phyloP scores from a whole-genome alignment of 2,329 filamentous ascomycete species.

The Pseudopithomyces chartarum region DNA sequence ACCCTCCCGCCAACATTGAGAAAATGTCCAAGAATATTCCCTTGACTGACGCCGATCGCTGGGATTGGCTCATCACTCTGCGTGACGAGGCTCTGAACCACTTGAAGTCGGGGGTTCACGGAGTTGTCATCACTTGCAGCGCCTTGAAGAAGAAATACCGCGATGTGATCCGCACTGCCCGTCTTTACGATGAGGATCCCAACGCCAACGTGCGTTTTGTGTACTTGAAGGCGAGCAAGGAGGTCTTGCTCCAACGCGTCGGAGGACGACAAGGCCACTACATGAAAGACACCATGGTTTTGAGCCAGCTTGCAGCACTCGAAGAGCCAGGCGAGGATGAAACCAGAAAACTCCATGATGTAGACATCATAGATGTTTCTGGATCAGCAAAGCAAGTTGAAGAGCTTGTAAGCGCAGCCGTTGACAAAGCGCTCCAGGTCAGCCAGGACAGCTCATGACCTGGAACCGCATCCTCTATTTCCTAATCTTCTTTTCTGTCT shows the following conservation, averaged over 20 bases:
- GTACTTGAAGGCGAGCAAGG: conserved; percentile 80
- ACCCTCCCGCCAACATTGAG: conserved; percentile 61
- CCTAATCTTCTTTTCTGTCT: background rate
- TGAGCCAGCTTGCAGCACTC: conserved; percentile 86
- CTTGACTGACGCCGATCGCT: conserved; percentile 89
- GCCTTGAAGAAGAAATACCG: conserved; percentile 97
- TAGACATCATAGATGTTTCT: conserved; percentile 53
- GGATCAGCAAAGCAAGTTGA: conserved; percentile 49
- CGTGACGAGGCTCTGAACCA: conserved; percentile 51
- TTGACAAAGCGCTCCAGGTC: conserved; percentile 43
- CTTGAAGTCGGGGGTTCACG: conserved; percentile 42
- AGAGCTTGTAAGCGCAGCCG: conserved; percentile 43
- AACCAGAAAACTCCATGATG: conserved; percentile 52
- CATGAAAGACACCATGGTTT: conserved; percentile 95
- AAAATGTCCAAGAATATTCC: conserved; percentile 89
- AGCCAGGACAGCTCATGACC: conserved; percentile 12
- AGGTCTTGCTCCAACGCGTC: conserved; percentile 77
- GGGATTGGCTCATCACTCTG: conserved; percentile 82
- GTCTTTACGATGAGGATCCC: conserved; percentile 52
- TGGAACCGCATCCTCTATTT: conserved; percentile 3
- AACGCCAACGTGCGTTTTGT: conserved; percentile 77
- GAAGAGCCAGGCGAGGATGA: conserved; percentile 78
- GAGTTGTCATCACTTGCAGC: conserved; percentile 95
- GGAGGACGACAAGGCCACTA: conserved; percentile 79
- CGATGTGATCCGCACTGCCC: conserved; percentile 65